phyloP scores from a whole-genome alignment of 176 grass and related monocot species.

The Musa beccarii region DNA sequence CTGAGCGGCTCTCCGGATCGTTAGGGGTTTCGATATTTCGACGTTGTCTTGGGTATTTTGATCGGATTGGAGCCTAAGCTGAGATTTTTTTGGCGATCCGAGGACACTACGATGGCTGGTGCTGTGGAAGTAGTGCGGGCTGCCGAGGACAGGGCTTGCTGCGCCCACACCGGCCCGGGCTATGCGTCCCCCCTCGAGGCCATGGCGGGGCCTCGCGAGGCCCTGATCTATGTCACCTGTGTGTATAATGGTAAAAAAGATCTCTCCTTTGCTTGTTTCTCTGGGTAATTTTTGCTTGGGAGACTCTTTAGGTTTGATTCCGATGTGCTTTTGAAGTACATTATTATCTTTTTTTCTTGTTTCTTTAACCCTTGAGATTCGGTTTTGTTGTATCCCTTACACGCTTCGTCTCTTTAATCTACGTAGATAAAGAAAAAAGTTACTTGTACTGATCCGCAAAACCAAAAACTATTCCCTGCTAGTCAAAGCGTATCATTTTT shows the following conservation, averaged over 20 bases:
- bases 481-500: background rate
- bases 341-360: background rate
- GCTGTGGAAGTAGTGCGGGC: slow-evolving; percentile 24
- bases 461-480: too few relatives aligned
- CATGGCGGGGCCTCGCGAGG: slow-evolving; percentile 67
- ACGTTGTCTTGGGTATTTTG: background rate
- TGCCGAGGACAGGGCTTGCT: slow-evolving; percentile 10
- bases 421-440: background rate
- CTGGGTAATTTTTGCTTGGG: background rate
- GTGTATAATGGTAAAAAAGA: slow-evolving; percentile 64
- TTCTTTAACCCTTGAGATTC: background rate
- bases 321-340: too few relatives aligned
- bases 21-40: background rate
- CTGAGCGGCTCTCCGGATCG: too few relatives aligned
- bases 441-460: too few relatives aligned
- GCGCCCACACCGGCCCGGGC: slow-evolving; percentile 41
- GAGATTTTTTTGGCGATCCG: slow-evolving; percentile 2
- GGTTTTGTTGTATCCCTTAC: too few relatives aligned
- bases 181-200: slow-evolving; percentile 82
- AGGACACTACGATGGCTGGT: slow-evolving; percentile 19
- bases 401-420: background rate
- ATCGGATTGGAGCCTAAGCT: background rate
- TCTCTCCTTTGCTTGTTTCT: background rate
- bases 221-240: slow-evolving; percentile 89
- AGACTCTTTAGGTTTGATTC: background rate